Evolutionary conservation across 768 basidiomycete species (phyloP).

Genomic region (Inosperma sp.): DNA sequence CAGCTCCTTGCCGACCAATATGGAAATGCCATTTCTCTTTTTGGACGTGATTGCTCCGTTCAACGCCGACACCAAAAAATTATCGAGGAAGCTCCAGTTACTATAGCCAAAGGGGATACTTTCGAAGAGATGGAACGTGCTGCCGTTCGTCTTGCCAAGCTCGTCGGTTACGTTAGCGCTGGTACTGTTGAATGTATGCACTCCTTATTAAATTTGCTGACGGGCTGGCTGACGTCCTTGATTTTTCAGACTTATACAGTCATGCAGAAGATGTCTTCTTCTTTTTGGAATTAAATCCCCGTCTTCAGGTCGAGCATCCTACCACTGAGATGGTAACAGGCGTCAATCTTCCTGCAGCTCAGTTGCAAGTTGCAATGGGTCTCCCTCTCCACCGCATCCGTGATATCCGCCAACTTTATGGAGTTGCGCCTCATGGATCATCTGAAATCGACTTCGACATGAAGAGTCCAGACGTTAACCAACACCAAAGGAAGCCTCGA

Average conservation of each 20-base stretch:
- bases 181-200: constrained; percentile 93
- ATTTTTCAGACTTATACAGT: constrained; percentile 78
- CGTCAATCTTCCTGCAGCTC: constrained; percentile 95
- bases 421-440: constrained; percentile 81
- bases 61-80: constrained; percentile 99
- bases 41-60: constrained; percentile 98
- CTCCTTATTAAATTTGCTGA: constrained; percentile 9
- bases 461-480: constrained; percentile 78
- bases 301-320: constrained; percentile 99
- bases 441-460: constrained; percentile 98
- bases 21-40: constrained; percentile 97
- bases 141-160: constrained; percentile 97
- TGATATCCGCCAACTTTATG: constrained; percentile 93
- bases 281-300: constrained; percentile 98
- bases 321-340: constrained; percentile 99
- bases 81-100: constrained; percentile 98
- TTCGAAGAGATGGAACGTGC: constrained; percentile 99
- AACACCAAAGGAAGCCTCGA: constrained; percentile 88
- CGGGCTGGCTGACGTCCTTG: constrained; percentile 4
- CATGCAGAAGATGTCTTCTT: constrained; percentile 91
- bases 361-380: constrained; percentile 98
- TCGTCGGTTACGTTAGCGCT: constrained; percentile 98
- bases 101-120: constrained; percentile 86
- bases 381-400: constrained; percentile 92
- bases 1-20: constrained; percentile 99